Base-by-base conservation (phyloP, 2,329 filamentous ascomycete species). In the Capronia americana region DNA sequence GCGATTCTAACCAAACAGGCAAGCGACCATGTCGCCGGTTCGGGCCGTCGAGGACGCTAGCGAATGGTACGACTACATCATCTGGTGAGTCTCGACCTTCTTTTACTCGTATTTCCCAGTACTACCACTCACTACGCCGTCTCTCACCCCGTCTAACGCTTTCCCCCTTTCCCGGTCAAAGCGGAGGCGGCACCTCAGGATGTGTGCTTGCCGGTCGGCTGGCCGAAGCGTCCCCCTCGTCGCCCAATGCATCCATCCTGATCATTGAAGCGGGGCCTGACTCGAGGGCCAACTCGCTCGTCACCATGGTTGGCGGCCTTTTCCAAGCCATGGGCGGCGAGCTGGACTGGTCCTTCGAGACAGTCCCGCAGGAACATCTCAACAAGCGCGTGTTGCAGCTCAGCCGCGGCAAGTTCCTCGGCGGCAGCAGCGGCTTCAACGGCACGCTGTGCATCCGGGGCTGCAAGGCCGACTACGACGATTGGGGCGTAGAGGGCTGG, bases 401-500 rank as follows among this genome's bases (percentile, higher is more conserved):
- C 44, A 79, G 76, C 53, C 74, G 80, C 55, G 80, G 80, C 4
- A 75, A 76, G 23, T 81, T 81, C 60, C 73, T 81, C 4, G 78
- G 80, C 12, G 80, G 79, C 17, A 77, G 10, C 69, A 81, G 78
- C 72, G 79, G 79, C 7, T 77, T 75, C 61, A 82, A 82, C 67
- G 80, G 79, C 28, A 82, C 79, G 0, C 74, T 81, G 23, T 81
- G 78, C 66, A 74, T 81, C 41, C 78, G 79, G 4, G 80, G 80
- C 4, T 73, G 72, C 24, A 78, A 79, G 65, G 77, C 80, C 59
- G 79, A 81, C 55, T 82, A 79, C 54, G 84, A 87, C 73, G 84
- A 88, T 64, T 87, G 86, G 86, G 79, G 74, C 85, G 66, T 84
- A 59, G 64, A 73, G 73, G 66, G 73, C 72, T 66, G 86, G 85